phyloP scores from a whole-genome alignment of 208 protist species.

The Zelonia costaricensis region DNA sequence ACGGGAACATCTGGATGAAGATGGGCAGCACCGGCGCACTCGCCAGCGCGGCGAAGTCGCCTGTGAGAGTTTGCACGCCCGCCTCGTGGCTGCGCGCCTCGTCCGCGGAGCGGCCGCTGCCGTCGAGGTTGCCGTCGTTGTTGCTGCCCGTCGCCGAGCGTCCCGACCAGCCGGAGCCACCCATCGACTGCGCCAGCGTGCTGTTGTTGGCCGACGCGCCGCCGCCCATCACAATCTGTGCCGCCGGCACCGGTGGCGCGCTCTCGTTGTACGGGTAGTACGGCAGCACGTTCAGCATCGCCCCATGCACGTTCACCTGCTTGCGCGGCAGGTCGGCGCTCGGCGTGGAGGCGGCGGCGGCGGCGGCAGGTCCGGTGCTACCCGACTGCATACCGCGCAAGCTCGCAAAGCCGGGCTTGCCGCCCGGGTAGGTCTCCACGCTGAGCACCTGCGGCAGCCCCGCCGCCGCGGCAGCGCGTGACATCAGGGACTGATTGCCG shows the following conservation, averaged over 20 bases:
- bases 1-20: constrained; percentile 87
- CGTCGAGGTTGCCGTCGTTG: neutral
- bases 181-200: constrained; percentile 18
- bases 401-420: neutral
- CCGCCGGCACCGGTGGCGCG: constrained; percentile 31
- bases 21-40: constrained; percentile 35
- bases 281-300: constrained; percentile 29
- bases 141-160: constrained; percentile 12
- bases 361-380: neutral
- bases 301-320: constrained; percentile 47
- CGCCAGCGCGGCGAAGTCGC: constrained; percentile 10
- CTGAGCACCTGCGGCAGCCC: neutral
- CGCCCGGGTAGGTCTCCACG: neutral
- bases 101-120: constrained; percentile 21
- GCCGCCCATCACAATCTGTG: constrained; percentile 30
- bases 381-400: neutral
- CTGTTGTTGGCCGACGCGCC: constrained; percentile 20
- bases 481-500: neutral
- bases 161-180: constrained; percentile 14
- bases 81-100: constrained; percentile 11
- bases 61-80: neutral
- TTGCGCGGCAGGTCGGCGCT: constrained; percentile 30
- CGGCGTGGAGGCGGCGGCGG: constrained; percentile 2
- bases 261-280: constrained; percentile 41
- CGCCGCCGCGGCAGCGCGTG: neutral